Percentiles rank a stretch among this genome's conserved stretches.
Conservation (phyloP, 768 basidiomycete genomes). For the Sutorius australiensis region DNA sequence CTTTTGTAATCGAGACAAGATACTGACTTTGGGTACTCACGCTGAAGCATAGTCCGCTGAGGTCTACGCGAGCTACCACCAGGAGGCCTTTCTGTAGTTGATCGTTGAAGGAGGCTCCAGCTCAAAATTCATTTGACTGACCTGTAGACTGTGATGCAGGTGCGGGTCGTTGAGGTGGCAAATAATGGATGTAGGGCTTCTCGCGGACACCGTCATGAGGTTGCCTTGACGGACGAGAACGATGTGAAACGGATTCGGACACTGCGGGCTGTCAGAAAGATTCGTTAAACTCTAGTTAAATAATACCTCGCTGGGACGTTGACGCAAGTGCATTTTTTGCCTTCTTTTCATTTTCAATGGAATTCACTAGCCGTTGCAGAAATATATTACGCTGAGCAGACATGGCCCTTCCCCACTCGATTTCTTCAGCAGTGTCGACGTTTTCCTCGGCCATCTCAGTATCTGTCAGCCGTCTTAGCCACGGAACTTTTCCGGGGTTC, state of each 20-base stretch:
- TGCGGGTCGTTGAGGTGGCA: conserved; percentile 28
- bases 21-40: conserved; percentile 25
- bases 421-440: conserved; percentile 71
- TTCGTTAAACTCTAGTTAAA: neutral
- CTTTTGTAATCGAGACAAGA: neutral
- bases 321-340: conserved; percentile 35
- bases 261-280: conserved; percentile 17
- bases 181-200: conserved; percentile 34
- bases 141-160: conserved; percentile 16
- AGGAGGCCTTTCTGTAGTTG: conserved; percentile 16
- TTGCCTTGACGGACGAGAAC: conserved; percentile 25
- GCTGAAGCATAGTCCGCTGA: conserved; percentile 45
- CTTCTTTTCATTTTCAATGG: conserved; percentile 50
- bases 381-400: conserved; percentile 67
- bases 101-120: conserved; percentile 2
- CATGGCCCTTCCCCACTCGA: conserved; percentile 77
- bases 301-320: conserved; percentile 24
- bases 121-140: conserved; percentile 11
- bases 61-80: conserved; percentile 16
- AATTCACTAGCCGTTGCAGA: conserved; percentile 62
- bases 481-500: conserved; percentile 62
- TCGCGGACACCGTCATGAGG: conserved; percentile 25
- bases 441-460: conserved; percentile 65
- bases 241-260: conserved; percentile 23
- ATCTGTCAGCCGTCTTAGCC: conserved; percentile 50